phyloP scores from a whole-genome alignment of 2,329 filamentous ascomycete species.

The Neospermospora avenae region DNA sequence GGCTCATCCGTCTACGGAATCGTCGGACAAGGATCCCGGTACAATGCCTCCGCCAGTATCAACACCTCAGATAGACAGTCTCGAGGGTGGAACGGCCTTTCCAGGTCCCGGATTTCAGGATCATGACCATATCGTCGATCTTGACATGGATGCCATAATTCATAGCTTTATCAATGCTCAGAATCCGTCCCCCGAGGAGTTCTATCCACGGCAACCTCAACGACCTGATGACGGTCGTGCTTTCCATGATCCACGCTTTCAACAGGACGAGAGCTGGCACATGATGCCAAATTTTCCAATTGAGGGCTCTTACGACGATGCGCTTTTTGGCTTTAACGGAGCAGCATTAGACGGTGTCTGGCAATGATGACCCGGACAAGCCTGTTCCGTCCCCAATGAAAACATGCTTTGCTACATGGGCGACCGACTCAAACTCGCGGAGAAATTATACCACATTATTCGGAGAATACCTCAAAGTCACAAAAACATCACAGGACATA shows the following conservation, averaged over 20 bases:
- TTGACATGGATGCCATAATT: not conserved
- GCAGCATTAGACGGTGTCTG: slow-evolving; percentile 9
- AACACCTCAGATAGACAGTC: too few relatives aligned
- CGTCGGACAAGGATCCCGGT: not conserved
- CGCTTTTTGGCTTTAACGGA: slow-evolving; percentile 16
- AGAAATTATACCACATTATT: too few relatives aligned
- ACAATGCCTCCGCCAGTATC: too few relatives aligned
- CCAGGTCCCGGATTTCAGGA: not conserved
- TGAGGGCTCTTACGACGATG: slow-evolving; percentile 4
- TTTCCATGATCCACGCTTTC: not conserved
- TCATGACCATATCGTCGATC: not conserved
- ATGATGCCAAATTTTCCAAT: not conserved
- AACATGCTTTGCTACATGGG: too few relatives aligned
- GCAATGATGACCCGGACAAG: not conserved
- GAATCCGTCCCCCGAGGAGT: not conserved
- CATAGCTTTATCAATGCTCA: not conserved
- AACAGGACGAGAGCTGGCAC: not conserved
- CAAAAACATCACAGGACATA: too few relatives aligned
- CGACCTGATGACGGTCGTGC: too few relatives aligned
- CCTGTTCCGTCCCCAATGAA: not conserved
- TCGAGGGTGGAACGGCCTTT: not conserved
- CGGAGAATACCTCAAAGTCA: too few relatives aligned
- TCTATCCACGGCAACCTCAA: too few relatives aligned
- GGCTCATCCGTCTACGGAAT: not conserved
- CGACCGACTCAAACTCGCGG: too few relatives aligned